These are phyloP conservation scores for Ophiostoma novo-ulmi DNA, from an alignment of 2,329 filamentous ascomycete genomes.

Conservation along the genomic window DNA sequence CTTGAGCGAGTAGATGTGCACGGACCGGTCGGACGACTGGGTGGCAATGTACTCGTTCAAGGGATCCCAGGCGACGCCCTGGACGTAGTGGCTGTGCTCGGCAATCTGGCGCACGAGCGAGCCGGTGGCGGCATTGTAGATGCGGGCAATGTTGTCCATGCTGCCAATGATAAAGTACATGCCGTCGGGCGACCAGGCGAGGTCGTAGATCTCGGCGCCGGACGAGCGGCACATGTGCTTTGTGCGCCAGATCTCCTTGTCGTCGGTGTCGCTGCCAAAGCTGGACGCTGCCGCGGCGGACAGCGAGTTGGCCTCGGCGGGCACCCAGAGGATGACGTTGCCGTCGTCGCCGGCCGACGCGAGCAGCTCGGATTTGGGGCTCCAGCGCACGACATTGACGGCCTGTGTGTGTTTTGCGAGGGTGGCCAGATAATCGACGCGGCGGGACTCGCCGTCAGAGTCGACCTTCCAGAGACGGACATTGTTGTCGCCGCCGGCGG, in stretches of 20 bases:
- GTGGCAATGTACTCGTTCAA: constrained; percentile 97
- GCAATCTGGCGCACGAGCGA: constrained; percentile 83
- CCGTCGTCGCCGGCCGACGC: constrained; percentile 96
- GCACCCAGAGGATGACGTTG: constrained; percentile 94
- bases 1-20: constrained; percentile 94
- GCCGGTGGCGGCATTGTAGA: constrained; percentile 78
- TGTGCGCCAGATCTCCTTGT: constrained; percentile 94
- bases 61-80: constrained; percentile 97
- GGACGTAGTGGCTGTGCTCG: constrained; percentile 96
- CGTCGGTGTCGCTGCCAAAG: constrained; percentile 83
- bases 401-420: constrained; percentile 92
- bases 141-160: constrained; percentile 97
- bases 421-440: constrained; percentile 86
- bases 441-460: constrained; percentile 74
- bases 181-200: constrained; percentile 98
- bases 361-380: constrained; percentile 86
- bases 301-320: constrained; percentile 62
- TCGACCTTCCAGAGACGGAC: constrained; percentile 96
- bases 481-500: constrained; percentile 93
- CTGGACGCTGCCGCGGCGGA: constrained; percentile 36
- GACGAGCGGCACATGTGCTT: constrained; percentile 97
- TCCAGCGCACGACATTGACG: constrained; percentile 96
- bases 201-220: constrained; percentile 93
- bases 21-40: constrained; percentile 94
- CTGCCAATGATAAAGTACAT: constrained; percentile 95